These are phyloP conservation scores for Kwoniella newhampshirensis DNA, from an alignment of 768 basidiomycete genomes.

Conservation along the genomic window DNA sequence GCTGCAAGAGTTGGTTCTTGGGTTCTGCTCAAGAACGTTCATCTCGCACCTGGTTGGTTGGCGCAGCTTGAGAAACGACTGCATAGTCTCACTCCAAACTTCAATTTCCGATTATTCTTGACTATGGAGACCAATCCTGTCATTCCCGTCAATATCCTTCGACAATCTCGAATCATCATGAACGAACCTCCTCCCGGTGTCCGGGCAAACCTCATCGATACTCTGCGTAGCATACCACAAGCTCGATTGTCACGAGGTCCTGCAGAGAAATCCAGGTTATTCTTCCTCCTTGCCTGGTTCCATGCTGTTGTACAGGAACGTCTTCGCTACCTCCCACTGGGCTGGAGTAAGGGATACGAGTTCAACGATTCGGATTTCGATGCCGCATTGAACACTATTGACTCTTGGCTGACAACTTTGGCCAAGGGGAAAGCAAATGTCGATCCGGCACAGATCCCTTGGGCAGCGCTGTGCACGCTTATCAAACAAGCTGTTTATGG, in stretches of 20 bases:
- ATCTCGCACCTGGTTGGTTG: constrained; percentile 92
- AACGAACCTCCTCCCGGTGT: constrained; percentile 97
- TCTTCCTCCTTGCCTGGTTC: constrained; percentile 98
- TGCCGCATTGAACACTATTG: constrained; percentile 86
- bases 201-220: constrained; percentile 92
- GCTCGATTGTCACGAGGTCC: constrained; percentile 76
- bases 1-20: constrained; percentile 91
- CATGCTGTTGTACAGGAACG: constrained; percentile 97
- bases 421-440: constrained; percentile 89
- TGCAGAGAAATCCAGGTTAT: constrained; percentile 84
- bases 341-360: constrained; percentile 96
- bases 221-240: constrained; percentile 70
- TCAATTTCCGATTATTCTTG: constrained; percentile 91
- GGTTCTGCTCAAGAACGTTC: constrained; percentile 97
- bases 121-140: constrained; percentile 96
- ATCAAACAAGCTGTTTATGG: constrained; percentile 97
- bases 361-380: constrained; percentile 99
- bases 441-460: constrained; percentile 86
- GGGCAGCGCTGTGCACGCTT: constrained; percentile 88
- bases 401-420: constrained; percentile 76
- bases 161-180: constrained; percentile 95
- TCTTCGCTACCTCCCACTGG: constrained; percentile 88
- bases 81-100: constrained; percentile 83
- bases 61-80: constrained; percentile 94
- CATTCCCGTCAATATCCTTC: constrained; percentile 93